Conservation (phyloP, 2,329 filamentous ascomycete species). For the Diaporthe sp. region DNA sequence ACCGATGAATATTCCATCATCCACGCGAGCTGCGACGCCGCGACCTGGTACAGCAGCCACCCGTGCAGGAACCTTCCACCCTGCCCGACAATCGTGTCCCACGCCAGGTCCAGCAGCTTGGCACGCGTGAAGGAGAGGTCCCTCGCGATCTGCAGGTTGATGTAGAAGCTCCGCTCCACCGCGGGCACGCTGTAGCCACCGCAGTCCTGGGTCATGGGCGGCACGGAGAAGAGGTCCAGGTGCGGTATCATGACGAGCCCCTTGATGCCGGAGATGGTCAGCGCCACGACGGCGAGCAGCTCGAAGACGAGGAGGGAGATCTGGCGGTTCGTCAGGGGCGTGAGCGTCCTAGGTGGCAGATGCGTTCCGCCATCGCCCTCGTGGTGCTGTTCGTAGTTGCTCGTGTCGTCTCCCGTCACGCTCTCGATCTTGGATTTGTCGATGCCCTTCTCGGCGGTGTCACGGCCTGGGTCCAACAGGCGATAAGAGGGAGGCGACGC, state of each 20-base stretch:
- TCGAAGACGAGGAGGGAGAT: constrained; percentile 1
- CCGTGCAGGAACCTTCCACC: constrained; percentile 27
- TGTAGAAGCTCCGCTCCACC: constrained; percentile 28
- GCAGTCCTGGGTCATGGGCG: constrained; percentile 27
- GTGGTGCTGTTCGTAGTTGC: not conserved
- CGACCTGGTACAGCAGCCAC: constrained; percentile 27
- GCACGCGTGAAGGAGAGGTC: constrained; percentile 28
- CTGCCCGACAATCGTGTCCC: constrained; percentile 30
- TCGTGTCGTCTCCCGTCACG: not conserved
- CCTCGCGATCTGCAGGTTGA: constrained; percentile 24
- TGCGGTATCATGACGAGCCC: not conserved
- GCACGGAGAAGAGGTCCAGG: not conserved
- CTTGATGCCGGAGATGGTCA: constrained; percentile 10
- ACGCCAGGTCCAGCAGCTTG: constrained; percentile 28
- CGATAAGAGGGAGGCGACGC: constrained; percentile 9
- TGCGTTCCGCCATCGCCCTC: not conserved
- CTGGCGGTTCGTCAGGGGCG: constrained; percentile 10
- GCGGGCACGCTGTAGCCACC: constrained; percentile 26
- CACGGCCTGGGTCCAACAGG: not conserved
- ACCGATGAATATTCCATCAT: constrained; percentile 34
- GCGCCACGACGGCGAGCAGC: not conserved
- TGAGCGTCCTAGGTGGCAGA: constrained; percentile 6
- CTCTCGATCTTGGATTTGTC: not conserved
- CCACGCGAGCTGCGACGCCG: constrained; percentile 25
- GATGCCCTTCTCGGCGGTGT: not conserved